These are phyloP conservation scores for Lantana camara DNA, from an alignment of 257 asterid species.

Conservation along the genomic window DNA sequence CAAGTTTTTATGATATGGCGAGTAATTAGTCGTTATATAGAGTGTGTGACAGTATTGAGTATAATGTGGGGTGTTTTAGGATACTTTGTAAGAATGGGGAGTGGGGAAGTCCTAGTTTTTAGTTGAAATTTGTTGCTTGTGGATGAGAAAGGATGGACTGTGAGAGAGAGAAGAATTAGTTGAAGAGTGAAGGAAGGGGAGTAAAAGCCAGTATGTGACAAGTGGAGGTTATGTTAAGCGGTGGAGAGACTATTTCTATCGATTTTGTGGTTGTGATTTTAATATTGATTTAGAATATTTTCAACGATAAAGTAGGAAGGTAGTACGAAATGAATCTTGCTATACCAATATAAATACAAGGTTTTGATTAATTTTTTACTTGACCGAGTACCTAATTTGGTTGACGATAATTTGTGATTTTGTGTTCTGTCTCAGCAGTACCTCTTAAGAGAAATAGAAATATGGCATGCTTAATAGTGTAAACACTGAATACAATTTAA, in stretches of 20 bases:
- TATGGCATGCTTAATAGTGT: no score
- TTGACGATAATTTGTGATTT: no score
- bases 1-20: neutral
- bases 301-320: neutral
- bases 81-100: conserved; percentile 36
- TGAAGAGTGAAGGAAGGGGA: conserved; percentile 23
- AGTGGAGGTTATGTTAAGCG: conserved; percentile 36
- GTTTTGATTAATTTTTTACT: no score
- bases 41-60: conserved; percentile 33
- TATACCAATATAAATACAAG: no score
- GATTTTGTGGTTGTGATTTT: conserved; percentile 37
- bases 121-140: conserved; percentile 51
- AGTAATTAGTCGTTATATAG: conserved; percentile 27
- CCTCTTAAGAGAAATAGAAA: no score
- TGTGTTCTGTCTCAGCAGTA: no score
- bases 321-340: neutral
- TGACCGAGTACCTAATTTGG: no score
- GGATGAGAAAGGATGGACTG: conserved; percentile 48
- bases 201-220: conserved; percentile 37
- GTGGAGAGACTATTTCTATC: conserved; percentile 41
- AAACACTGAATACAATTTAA: no score
- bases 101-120: conserved; percentile 61
- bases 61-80: conserved; percentile 21
- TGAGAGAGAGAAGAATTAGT: conserved; percentile 24
- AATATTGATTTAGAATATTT: neutral